These are phyloP conservation scores for Eucalyptus lansdowneana DNA, from an alignment of 345 rosid species.

Conservation along the genomic window DNA sequence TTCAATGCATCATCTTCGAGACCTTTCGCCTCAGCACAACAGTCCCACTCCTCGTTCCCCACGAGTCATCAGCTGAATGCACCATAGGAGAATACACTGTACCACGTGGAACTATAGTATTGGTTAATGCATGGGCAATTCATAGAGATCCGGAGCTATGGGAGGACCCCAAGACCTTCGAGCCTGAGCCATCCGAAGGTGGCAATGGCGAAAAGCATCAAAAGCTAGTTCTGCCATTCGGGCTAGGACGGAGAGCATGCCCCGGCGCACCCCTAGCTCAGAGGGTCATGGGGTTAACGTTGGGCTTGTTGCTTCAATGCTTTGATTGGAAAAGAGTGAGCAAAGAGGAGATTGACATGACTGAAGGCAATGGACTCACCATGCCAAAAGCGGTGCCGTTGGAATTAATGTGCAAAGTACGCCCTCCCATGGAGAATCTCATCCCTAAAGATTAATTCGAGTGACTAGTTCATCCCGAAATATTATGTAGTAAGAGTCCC, in stretches of 20 bases:
- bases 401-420: background rate
- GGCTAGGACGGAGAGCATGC: background rate
- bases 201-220: background rate
- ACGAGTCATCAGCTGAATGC: slow-evolving; percentile 18
- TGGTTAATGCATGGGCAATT: slow-evolving; percentile 39
- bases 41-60: slow-evolving; percentile 16
- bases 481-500: background rate
- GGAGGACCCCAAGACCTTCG: slow-evolving; percentile 20
- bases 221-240: background rate
- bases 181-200: background rate
- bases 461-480: background rate
- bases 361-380: background rate
- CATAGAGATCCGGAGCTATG: slow-evolving; percentile 27
- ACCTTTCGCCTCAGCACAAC: slow-evolving; percentile 23
- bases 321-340: slow-evolving; percentile 1
- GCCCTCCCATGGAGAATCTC: background rate
- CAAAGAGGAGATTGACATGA: background rate
- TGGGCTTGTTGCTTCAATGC: slow-evolving; percentile 8
- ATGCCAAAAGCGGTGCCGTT: background rate
- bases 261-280: slow-evolving; percentile 3
- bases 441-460: slow-evolving; percentile 17
- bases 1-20: slow-evolving; percentile 21
- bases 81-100: slow-evolving; percentile 12
- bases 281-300: background rate
- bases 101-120: slow-evolving; percentile 19